A percentile compares a stretch with the other conserved stretches of the same genome.
Conservation (phyloP, 2,329 filamentous ascomycete genomes). For the Myriosclerotinia scirpicola region DNA sequence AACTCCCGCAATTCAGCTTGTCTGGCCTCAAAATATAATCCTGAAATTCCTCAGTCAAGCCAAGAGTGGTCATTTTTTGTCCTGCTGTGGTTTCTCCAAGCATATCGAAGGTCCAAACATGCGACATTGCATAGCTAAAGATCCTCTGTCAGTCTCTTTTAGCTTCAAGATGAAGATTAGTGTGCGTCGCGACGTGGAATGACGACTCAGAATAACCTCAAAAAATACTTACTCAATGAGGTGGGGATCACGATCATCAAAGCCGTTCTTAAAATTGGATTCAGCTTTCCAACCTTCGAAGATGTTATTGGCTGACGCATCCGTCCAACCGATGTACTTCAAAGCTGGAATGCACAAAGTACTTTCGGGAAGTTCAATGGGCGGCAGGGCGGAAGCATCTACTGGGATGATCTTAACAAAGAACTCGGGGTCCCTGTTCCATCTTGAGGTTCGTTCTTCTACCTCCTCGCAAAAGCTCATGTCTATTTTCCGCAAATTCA, state of each 20-base stretch:
- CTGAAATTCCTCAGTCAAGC: background rate
- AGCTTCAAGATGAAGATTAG: background rate
- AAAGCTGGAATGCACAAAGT: background rate
- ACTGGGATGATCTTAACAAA: background rate
- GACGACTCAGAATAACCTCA: background rate
- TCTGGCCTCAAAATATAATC: background rate
- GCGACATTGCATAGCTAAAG: background rate
- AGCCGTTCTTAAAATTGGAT: background rate
- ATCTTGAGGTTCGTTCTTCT: background rate
- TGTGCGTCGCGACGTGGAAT: background rate
- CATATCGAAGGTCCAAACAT: background rate
- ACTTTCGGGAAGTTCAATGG: background rate
- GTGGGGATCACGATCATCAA: conserved; percentile 2
- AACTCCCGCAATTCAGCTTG: background rate
- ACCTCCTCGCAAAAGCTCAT: background rate
- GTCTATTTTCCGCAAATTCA: background rate
- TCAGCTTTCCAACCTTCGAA: background rate
- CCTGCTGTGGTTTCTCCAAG: background rate
- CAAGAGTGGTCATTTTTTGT: background rate
- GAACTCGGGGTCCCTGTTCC: background rate
- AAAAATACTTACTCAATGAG: conserved; percentile 4
- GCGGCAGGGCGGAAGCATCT: background rate
- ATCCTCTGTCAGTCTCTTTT: background rate
- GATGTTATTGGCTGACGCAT: background rate
- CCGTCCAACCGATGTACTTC: background rate